Evolutionary conservation across 306 rosid species (phyloP).

Genomic region (Cercis canadensis): DNA sequence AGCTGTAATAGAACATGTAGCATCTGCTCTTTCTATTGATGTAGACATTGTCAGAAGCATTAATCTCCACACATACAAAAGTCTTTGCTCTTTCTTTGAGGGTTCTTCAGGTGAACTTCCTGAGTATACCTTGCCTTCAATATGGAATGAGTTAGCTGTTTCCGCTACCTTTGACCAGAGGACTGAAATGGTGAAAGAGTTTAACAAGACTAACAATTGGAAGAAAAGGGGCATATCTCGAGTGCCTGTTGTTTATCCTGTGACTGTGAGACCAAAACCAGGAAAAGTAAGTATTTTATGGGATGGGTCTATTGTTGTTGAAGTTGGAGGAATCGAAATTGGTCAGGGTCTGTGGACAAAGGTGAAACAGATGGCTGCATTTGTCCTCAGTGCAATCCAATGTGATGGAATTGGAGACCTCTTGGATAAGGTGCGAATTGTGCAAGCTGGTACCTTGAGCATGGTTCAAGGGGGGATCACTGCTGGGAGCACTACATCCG

Average conservation of each 20-base stretch:
- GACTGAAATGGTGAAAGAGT: constrained; percentile 58
- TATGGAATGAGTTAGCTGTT: constrained; percentile 72
- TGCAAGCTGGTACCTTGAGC: constrained; percentile 81
- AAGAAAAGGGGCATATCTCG: constrained; percentile 83
- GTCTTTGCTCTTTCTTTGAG: constrained; percentile 65
- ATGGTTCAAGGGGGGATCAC: constrained; percentile 92
- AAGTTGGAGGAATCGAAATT: constrained; percentile 93
- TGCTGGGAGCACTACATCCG: constrained; percentile 93
- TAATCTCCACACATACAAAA: constrained; percentile 74
- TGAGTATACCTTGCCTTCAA: constrained; percentile 82
- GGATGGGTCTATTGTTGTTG: constrained; percentile 82
- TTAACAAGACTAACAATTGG: constrained; percentile 73
- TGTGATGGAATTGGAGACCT: constrained; percentile 56
- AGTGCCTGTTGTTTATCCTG: constrained; percentile 59
- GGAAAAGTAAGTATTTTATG: constrained; percentile 79
- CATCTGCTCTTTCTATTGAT: constrained; percentile 72
- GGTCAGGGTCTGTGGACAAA: constrained; percentile 99
- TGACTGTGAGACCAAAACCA: constrained; percentile 64
- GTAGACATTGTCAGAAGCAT: constrained; percentile 73
- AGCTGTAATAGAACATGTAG: constrained; percentile 82
- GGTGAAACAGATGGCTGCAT: constrained; percentile 90
- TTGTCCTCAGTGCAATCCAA: constrained; percentile 62
- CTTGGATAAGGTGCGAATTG: constrained; percentile 69
- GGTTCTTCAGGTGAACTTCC: constrained; percentile 60
- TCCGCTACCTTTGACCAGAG: constrained; percentile 66